A percentile compares a stretch with the other conserved stretches of the same genome.
Evolutionary conservation across 345 rosid species (phyloP).

Genomic region (Rhodomyrtus tomentosa): DNA sequence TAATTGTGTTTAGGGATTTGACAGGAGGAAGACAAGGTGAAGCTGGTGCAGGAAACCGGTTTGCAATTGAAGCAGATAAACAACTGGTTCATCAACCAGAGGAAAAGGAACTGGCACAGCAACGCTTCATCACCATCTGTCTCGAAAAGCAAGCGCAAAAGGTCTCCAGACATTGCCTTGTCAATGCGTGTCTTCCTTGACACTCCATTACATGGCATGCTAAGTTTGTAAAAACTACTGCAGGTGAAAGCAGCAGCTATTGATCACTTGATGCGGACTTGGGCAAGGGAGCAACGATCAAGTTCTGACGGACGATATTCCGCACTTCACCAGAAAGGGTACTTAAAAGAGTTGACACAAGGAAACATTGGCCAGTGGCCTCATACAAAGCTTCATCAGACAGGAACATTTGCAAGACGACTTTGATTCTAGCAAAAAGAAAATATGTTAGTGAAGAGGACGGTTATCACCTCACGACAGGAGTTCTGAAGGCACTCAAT

Average conservation of each 20-base stretch:
- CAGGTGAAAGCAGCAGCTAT: background rate
- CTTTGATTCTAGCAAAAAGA: background rate
- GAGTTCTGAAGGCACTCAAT: background rate
- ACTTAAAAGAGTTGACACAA: background rate
- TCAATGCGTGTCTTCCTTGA: background rate
- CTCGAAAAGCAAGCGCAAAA: slow-evolving; percentile 85
- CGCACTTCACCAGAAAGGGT: background rate
- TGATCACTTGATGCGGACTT: background rate
- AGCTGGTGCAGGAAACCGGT: slow-evolving; percentile 93
- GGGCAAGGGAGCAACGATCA: background rate
- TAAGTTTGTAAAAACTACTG: background rate
- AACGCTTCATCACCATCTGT: slow-evolving; percentile 70
- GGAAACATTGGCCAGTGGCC: background rate
- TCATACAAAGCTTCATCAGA: background rate
- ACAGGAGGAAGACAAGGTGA: slow-evolving; percentile 99
- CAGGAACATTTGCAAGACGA: background rate
- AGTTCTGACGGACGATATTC: background rate
- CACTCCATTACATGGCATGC: background rate
- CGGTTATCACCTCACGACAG: background rate
- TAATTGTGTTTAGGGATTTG: background rate
- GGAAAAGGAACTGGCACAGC: slow-evolving; percentile 98
- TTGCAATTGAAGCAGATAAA: slow-evolving; percentile 94
- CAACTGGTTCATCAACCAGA: slow-evolving; percentile 97
- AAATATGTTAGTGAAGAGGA: background rate
- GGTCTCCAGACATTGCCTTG: slow-evolving; percentile 14